Evolutionary conservation across 495 filamentous ascomycete genomes (phyloP).

Genomic region (Parachaetomium inaequale): DNA sequence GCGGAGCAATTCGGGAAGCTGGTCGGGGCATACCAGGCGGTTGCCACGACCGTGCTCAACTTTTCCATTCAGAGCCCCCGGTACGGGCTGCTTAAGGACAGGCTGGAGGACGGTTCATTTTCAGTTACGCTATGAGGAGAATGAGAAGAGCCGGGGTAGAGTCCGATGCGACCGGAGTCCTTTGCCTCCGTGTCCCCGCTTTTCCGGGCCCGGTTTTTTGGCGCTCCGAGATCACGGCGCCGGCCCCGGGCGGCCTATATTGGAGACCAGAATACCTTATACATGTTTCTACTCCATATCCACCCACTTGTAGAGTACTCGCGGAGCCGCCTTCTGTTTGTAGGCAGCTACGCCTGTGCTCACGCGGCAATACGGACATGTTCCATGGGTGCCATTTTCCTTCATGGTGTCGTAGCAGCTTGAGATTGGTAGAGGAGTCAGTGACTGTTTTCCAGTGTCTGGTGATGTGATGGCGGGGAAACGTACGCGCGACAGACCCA

Average conservation of each 20-base stretch:
- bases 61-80: conserved; percentile 22
- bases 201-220: no score
- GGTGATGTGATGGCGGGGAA: not conserved
- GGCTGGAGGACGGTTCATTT: conserved; percentile 22
- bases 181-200: no score
- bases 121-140: conserved; percentile 8
- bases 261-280: not conserved
- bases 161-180: no score
- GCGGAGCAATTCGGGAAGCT: not conserved
- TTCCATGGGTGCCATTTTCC: not conserved
- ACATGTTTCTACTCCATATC: not conserved
- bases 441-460: not conserved
- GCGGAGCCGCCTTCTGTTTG: not conserved
- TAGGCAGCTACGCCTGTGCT: not conserved
- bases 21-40: conserved; percentile 13
- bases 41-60: conserved; percentile 18
- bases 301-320: not conserved
- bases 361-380: not conserved
- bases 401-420: not conserved
- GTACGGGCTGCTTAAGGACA: conserved; percentile 16
- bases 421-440: not conserved
- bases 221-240: not conserved
- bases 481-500: not conserved
- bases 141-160: no score
- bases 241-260: not conserved